Base-by-base conservation (phyloP, 305 asterid genomes). In the Salvia sclarea region DNA sequence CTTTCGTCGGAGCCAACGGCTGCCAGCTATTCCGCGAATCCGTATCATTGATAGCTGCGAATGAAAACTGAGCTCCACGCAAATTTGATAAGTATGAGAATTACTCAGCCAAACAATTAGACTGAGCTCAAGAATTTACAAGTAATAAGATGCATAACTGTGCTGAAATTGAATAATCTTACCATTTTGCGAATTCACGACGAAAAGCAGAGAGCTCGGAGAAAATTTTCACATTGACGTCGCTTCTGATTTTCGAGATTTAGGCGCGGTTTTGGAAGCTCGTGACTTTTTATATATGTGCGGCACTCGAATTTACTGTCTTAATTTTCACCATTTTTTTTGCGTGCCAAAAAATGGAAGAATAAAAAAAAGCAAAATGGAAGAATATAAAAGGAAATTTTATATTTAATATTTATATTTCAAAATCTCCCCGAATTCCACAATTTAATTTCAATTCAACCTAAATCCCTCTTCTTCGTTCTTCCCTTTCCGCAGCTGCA, bases 1-100 rank as follows among this genome's bases (percentile, higher is more conserved):
- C 99, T 76, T 91, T 94, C 57, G 99, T 85, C 38, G 96, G 99
- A 65, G 99, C 96, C 59, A 91, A 79, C 24, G 99, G 97, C 86
- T 91, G 88, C 96, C 98, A 91, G 57, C 76, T 82, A 61, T 82
- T 86, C 53, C 66, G 76, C 33, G 98, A 78, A 41, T 91, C 98
- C 22, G 89, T 74, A 78, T 94, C 99, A 49, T 94, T 94, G 13
- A 94, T 91, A 30, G 99, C 99, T 48, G 98, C 84, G 68, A 94
- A 83, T 45, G 99, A 91, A 64, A 91, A 94, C 99, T 94, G 67
- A 77, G 5, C 78, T 53, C 58, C 65, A 74, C 66, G 68, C 73
- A 65, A 63, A 68, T 37, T 25, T 37, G 25, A 66, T 22, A 56
- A 6, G 24, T 41, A 25, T 25, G n/a, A 55, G 33, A 67, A 44